Base-by-base conservation (phyloP, 805 yeast genomes). In the Candida maris region DNA sequence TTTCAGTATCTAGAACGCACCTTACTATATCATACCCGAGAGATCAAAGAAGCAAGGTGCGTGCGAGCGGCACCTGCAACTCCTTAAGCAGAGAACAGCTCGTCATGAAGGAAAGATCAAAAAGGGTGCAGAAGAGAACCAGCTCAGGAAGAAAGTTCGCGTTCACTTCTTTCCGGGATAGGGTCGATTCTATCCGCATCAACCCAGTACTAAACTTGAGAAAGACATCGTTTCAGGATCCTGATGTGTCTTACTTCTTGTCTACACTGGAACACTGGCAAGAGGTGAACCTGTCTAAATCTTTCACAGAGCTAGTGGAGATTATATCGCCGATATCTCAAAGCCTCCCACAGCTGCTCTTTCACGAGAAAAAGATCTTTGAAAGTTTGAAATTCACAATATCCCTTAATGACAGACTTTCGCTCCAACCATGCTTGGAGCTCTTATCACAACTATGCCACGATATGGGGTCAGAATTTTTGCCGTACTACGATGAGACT, bases 401-500 rank as follows among this genome's bases (percentile, higher is more conserved):
- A 24, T 54, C 61, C 13, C 61, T 66, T 24, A 75, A 79, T 42
- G 95, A 93, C 54, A 69, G 70, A 16, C 65, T 81, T 38, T 77
- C 96, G 1, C 62, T 85, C 30, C 93, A 88, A 57, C 91, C 97
- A 3, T 55, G 86, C 19, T 60, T 87, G 34, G 98, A 93, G 52
- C 62, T 84, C 7, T 57, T 88, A 17, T 75, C 95, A 0, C 95
- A 88, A 52, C 82, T 93, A 49, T 80, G 88, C 27, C 96, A 86
- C 50, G 98, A 91, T 64, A 64, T 91, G 44, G 97, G 96, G 7
- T 81, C 91, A 2, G 97, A 91, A 48, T 93, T 89, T 53, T 72
- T 87, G 67, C 48, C 52, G 13, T 87, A 66, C 52, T 88, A 86
- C 52, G 64, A 64, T 2, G 56, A 61, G 18, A 62, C 87, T 1